Evolutionary conservation across 768 basidiomycete species (phyloP), one percentile per base, ranked within the genome.

Genomic region (Auriscalpium vulgare): DNA sequence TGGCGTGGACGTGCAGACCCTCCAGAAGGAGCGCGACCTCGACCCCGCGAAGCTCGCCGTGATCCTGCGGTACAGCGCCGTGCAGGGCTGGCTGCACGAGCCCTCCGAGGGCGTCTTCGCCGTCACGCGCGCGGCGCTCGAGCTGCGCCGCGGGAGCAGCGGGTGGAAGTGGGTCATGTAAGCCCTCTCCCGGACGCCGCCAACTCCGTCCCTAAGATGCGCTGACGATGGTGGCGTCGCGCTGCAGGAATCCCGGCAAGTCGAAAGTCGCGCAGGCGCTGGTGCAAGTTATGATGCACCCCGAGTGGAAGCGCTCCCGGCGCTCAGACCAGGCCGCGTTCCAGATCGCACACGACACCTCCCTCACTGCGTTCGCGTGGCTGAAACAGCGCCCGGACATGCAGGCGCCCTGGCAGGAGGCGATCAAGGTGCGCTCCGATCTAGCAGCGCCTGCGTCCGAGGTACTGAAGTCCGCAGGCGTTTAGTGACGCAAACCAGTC

Each of bases 11-110:
- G 62, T 61, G 5, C 21, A n/a, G n/a, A 50, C 57, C 11, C 46
- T 65, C 10, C 49, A 56, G 29, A 37, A 48, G 14, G 54, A 47
- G 21, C 43, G 63, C 13, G 60, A 59, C 37, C 38, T 65, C 11
- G 60, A 61, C 47, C 43, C 52, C 19, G 21, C 21, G 8, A 65
- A 64, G 45, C 47, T 65, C n/a, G 47, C 54, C 10, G 47, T 51
- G 10, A 50, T 65, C 36, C 54, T 65, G 10, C 63, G 63, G 16
- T 61, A 57, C 54, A 44, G 59, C 13, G 44, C 64, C 13, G 29
- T 55, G 9, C 47, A 52, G 16, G 63, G 64, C n/a, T 65, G 64
- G 64, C 36, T 65, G 2, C 53, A 51, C 16, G 63, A 65, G 52
- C 61, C 60, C 1, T 44, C 29, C 8, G 63, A 64, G 35, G 52